Conservation (phyloP, 2,329 filamentous ascomycete genomes). For the Aspergillus brasiliensis region DNA sequence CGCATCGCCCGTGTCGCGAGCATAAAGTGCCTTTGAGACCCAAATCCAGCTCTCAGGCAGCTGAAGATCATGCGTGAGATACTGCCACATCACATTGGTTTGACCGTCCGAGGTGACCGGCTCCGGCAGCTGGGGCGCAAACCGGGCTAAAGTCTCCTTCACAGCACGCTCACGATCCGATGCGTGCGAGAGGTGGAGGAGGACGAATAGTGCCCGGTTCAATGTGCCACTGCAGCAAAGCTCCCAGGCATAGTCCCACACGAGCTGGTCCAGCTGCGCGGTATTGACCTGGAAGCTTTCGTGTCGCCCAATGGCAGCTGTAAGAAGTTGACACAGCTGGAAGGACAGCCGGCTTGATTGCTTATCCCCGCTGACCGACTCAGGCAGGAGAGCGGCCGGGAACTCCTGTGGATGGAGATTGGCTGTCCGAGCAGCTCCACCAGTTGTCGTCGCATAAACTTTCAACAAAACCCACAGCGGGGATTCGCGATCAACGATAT, state of each 20-base stretch:
- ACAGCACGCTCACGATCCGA: slow-evolving; percentile 66
- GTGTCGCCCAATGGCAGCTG: slow-evolving; percentile 47
- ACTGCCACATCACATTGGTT: slow-evolving; percentile 54
- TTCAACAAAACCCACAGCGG: slow-evolving; percentile 85
- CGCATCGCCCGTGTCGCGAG: slow-evolving; percentile 71
- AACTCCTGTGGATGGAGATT: slow-evolving; percentile 49
- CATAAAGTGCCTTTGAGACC: slow-evolving; percentile 81
- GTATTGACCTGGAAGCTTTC: slow-evolving; percentile 55
- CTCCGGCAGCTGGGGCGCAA: slow-evolving; percentile 66
- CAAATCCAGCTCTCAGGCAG: slow-evolving; percentile 81
- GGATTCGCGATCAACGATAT: slow-evolving; percentile 66
- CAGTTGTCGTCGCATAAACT: slow-evolving; percentile 63
- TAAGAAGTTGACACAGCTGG: slow-evolving; percentile 75
- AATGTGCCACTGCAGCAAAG: slow-evolving; percentile 62
- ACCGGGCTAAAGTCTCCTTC: slow-evolving; percentile 72
- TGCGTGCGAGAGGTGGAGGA: slow-evolving; percentile 71
- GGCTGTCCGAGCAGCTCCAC: slow-evolving; percentile 27
- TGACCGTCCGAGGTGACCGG: slow-evolving; percentile 53
- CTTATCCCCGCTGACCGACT: slow-evolving; percentile 73
- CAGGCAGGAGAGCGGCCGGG: slow-evolving; percentile 72
- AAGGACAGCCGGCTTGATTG: slow-evolving; percentile 77
- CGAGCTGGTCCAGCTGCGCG: slow-evolving; percentile 67
- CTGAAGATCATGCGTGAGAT: slow-evolving; percentile 65
- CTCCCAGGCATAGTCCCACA: slow-evolving; percentile 61
- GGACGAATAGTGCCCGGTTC: slow-evolving; percentile 72